Evolutionary conservation across 306 rosid genomes (phyloP).

Genomic region (Phaseolus lunatus): DNA sequence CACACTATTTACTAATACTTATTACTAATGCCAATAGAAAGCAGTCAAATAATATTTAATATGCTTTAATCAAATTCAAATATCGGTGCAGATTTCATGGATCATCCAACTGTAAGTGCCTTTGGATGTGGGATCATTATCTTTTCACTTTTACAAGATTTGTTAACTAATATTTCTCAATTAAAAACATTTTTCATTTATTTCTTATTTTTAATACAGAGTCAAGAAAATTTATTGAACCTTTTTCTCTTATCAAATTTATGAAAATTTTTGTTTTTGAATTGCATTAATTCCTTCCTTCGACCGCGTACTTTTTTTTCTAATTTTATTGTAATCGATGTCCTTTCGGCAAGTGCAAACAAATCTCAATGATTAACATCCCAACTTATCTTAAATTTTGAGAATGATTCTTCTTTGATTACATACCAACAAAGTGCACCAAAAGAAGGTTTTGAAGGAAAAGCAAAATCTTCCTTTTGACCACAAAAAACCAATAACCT

Average conservation of each 20-base stretch:
- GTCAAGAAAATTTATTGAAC: no score
- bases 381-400: conserved; percentile 40
- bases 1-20: not conserved
- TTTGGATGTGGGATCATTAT: conserved; percentile 31
- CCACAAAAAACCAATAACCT: conserved; percentile 33
- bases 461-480: conserved; percentile 53
- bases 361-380: conserved; percentile 48
- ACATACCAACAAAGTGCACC: conserved; percentile 43
- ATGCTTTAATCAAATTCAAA: conserved; percentile 31
- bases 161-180: no score
- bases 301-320: no score
- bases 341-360: conserved; percentile 51
- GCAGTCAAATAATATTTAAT: conserved; percentile 41
- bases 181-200: no score
- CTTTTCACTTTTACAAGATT: conserved; percentile 1
- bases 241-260: no score
- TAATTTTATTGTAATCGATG: not conserved
- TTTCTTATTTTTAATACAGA: no score
- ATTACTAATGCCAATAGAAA: not conserved
- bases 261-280: no score
- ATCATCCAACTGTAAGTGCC: conserved; percentile 33
- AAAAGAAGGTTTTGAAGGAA: conserved; percentile 43
- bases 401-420: conserved; percentile 51
- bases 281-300: no score
- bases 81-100: conserved; percentile 37